Evolutionary conservation across 352 stramenopile genomes (phyloP), one percentile per base, ranked within the genome.

Genomic region (Globisporangium acanthophoron): DNA sequence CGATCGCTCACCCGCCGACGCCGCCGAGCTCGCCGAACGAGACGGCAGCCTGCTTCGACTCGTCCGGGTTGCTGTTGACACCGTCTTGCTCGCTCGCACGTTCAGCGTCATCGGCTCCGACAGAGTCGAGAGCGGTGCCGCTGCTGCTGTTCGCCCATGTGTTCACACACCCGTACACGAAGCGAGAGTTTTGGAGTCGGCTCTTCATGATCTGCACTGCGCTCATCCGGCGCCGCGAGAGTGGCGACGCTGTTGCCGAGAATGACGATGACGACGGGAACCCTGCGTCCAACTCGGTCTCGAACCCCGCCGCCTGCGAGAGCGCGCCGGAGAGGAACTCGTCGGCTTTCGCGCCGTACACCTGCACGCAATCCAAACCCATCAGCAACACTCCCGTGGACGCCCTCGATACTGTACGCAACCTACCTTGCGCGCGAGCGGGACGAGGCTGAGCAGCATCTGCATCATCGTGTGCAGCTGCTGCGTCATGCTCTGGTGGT

Each of bases 391-490:
- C 33, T 0, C 33, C 9, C 33, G 33, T 11, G 5, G 33, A 11
- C 33, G 35, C 8, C 3, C 35, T 41, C 7, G 35, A 15, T 4
- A 41, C 12, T 41, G 5, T 9, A 41, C 35, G 18, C 20, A 16
- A 11, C 51, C 48, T 33, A 83, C 76, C 71, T 85, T 78, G 37
- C 69, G 73, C 52, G 74, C 74, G 13, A 91, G 64, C 1, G 81
- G 81, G 5, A 87, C 78, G 44, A 91, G 64, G 44, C 78, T 88
- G 31, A 91, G 67, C 33, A 91, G 62, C 71, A 89, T 86, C 35
- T 91, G 75, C 59, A 86, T 78, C 1, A 77, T 86, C 27, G 76
- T 88, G 56, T 91, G 78, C 0, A 91, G 68, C 54, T 91, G 81
- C 16, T 74, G 69, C 1, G 77, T 87, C 75, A 91, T 85, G 21